Evolutionary conservation across 441 rosid species (phyloP).

Genomic region (Bruguiera hainesii): DNA sequence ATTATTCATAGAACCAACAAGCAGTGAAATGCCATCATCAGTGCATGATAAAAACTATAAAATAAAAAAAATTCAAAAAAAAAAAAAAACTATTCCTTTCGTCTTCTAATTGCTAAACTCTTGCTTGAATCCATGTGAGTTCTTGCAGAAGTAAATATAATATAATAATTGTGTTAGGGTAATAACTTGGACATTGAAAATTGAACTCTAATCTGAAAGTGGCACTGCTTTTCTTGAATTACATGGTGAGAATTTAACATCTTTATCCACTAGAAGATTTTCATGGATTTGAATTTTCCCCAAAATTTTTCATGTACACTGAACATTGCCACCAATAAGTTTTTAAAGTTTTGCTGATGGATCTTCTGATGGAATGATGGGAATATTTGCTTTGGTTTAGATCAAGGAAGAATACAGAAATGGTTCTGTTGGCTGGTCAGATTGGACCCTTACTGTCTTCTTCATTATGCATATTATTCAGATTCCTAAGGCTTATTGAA

Average conservation of each 20-base stretch:
- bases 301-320: not conserved
- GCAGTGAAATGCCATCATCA: no score
- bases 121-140: no score
- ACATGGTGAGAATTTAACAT: not conserved
- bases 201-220: no score
- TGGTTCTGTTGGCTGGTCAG: slow-evolving; percentile 2
- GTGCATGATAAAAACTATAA: no score
- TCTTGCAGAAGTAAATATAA: no score
- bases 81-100: no score
- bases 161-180: no score
- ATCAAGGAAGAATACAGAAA: not conserved
- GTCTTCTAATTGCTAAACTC: no score
- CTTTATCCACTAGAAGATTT: not conserved
- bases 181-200: no score
- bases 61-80: no score
- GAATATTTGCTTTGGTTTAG: slow-evolving; percentile 3
- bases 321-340: not conserved
- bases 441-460: not conserved
- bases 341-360: not conserved
- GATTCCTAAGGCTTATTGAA: not conserved
- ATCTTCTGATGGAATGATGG: slow-evolving; percentile 12
- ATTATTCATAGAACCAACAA: no score
- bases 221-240: not conserved
- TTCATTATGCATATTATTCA: not conserved
- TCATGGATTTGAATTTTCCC: not conserved